phyloP scores from a whole-genome alignment of 1,284 basidiomycete genomes.

The Apiotrichum gracile region DNA sequence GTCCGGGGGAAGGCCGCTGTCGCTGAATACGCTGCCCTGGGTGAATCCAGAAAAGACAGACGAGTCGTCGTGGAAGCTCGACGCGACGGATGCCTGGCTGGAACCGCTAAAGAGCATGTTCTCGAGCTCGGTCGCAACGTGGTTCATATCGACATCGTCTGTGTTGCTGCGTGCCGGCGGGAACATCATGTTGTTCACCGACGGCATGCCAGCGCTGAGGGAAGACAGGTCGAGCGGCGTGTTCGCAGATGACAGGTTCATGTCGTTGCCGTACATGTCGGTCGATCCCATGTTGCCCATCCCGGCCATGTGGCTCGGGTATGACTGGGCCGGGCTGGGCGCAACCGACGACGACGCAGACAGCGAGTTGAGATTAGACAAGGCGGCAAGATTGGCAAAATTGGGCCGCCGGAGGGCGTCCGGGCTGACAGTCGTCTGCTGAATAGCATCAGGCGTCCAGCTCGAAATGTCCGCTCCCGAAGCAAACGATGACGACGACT shows the following conservation, averaged over 20 bases:
- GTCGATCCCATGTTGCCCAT: slow-evolving; percentile 2
- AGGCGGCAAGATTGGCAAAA: slow-evolving; percentile 18
- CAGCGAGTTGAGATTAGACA: slow-evolving; percentile 14
- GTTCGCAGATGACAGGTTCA: not conserved
- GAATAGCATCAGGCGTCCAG: slow-evolving; percentile 14
- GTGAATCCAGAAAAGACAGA: slow-evolving; percentile 32
- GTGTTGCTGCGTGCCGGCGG: not conserved
- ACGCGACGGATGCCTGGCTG: slow-evolving; percentile 26
- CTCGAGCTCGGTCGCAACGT: slow-evolving; percentile 25
- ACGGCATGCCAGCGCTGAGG: slow-evolving; percentile 6
- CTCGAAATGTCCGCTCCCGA: slow-evolving; percentile 13
- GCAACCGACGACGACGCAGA: slow-evolving; percentile 16
- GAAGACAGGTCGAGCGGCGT: slow-evolving; percentile 11
- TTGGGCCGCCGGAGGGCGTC: slow-evolving; percentile 33
- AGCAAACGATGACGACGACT: slow-evolving; percentile 24
- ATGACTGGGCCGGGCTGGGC: slow-evolving; percentile 8
- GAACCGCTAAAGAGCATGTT: slow-evolving; percentile 30
- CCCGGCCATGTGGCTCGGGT: slow-evolving; percentile 9
- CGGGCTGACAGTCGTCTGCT: slow-evolving; percentile 32
- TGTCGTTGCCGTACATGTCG: slow-evolving; percentile 11
- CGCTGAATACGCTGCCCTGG: slow-evolving; percentile 26
- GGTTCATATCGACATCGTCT: slow-evolving; percentile 27
- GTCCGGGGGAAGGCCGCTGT: slow-evolving; percentile 33
- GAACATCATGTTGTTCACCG: slow-evolving; percentile 14
- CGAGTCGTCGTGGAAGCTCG: slow-evolving; percentile 28